phyloP scores from a whole-genome alignment of 345 rosid species.

The Sisymbrium irio region DNA sequence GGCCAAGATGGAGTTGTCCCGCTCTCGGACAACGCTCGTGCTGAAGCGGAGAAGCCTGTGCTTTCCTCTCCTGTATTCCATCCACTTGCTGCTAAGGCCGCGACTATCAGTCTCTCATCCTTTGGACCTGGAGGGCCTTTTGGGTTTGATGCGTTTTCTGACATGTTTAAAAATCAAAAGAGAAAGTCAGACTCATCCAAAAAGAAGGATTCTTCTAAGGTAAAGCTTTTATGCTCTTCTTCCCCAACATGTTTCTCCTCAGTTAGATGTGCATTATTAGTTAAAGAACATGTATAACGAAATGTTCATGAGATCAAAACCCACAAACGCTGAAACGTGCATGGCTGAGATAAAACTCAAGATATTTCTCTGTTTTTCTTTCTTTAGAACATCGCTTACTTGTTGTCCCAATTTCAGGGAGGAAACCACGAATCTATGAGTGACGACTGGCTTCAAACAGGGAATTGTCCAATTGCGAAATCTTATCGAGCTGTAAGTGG shows the following conservation, averaged over 20 bases:
- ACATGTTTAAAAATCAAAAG: slow-evolving; percentile 58
- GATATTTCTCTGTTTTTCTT: not conserved
- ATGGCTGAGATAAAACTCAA: not conserved
- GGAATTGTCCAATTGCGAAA: slow-evolving; percentile 93
- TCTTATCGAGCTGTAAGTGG: slow-evolving; percentile 78
- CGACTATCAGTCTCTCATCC: slow-evolving; percentile 91
- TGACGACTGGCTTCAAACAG: slow-evolving; percentile 80
- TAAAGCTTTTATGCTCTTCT: slow-evolving; percentile 6
- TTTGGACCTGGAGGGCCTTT: slow-evolving; percentile 86
- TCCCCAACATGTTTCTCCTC: not conserved
- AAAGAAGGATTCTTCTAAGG: slow-evolving; percentile 68
- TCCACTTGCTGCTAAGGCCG: slow-evolving; percentile 96
- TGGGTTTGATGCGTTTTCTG: slow-evolving; percentile 74
- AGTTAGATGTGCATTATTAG: not conserved
- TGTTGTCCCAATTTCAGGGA: slow-evolving; percentile 48
- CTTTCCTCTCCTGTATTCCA: slow-evolving; percentile 52
- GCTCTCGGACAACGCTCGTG: slow-evolving; percentile 51
- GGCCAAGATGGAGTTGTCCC: slow-evolving; percentile 96
- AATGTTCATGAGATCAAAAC: not conserved
- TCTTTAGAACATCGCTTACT: slow-evolving; percentile 3
- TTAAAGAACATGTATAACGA: not conserved
- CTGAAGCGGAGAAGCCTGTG: slow-evolving; percentile 39
- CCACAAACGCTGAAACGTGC: not conserved
- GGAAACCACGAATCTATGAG: slow-evolving; percentile 74
- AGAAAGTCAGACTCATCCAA: slow-evolving; percentile 58